Conservation (phyloP, 2,329 filamentous ascomycete genomes). For the Trichoderma sp. region DNA sequence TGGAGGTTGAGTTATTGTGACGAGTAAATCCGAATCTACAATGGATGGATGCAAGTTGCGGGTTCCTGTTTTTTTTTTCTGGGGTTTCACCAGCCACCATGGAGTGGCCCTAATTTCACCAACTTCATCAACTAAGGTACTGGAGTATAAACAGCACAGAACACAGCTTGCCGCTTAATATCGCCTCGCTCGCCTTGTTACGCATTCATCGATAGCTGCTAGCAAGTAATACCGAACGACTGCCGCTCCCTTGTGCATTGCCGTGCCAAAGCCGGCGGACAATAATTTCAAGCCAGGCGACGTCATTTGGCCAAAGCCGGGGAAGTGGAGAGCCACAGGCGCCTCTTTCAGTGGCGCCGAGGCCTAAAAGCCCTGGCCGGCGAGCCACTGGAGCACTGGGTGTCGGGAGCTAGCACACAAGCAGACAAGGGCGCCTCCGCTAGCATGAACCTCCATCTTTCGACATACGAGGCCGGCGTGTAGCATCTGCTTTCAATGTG, state of each 20-base stretch:
- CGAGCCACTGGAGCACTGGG: not conserved
- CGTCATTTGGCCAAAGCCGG: slow-evolving; percentile 16
- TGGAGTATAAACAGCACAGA: not conserved
- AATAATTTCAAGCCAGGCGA: not conserved
- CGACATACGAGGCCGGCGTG: not conserved
- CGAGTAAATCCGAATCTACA: not conserved
- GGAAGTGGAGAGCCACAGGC: slow-evolving; percentile 14
- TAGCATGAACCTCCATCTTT: not conserved
- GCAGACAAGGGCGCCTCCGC: not conserved
- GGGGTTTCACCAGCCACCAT: not conserved
- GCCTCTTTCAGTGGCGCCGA: slow-evolving; percentile 11
- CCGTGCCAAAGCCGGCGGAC: slow-evolving; percentile 16
- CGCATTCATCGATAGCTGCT: not conserved
- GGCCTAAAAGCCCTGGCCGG: not conserved
- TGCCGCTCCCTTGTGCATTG: slow-evolving; percentile 7
- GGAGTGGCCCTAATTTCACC: not conserved
- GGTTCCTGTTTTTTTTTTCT: not conserved
- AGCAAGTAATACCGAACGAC: not conserved
- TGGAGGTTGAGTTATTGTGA: not conserved
- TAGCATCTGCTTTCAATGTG: not conserved
- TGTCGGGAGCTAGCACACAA: slow-evolving; percentile 2
- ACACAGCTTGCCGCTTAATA: not conserved
- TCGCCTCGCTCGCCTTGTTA: no score
- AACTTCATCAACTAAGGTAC: not conserved
- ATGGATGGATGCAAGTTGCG: not conserved